Evolutionary conservation across 2,329 filamentous ascomycete genomes (phyloP).

Genomic region (Microsporum canis): DNA sequence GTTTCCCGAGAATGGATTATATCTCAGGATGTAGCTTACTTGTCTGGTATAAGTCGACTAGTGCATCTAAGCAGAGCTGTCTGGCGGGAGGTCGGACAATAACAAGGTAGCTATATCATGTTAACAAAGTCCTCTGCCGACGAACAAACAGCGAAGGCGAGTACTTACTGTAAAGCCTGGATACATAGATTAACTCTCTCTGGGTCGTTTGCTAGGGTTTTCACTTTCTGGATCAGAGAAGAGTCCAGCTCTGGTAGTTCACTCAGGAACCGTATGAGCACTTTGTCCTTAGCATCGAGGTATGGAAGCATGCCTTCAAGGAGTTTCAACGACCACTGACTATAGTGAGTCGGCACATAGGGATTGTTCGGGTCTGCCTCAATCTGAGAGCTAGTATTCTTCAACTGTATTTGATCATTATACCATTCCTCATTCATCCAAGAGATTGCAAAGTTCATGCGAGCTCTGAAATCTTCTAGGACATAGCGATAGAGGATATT

Average conservation of each 20-base stretch:
- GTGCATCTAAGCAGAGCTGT: constrained; percentile 45
- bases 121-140: constrained; percentile 7
- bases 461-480: constrained; percentile 78
- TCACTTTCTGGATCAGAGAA: constrained; percentile 60
- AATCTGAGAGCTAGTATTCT: constrained; percentile 33
- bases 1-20: neutral
- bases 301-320: constrained; percentile 84
- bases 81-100: constrained; percentile 50
- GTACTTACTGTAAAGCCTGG: constrained; percentile 44
- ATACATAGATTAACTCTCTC: constrained; percentile 50
- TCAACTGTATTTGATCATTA: constrained; percentile 58
- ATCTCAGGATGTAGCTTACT: constrained; percentile 27
- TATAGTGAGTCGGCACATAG: constrained; percentile 50
- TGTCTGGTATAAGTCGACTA: constrained; percentile 48
- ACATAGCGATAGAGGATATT: constrained; percentile 75
- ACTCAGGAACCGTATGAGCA: constrained; percentile 79
- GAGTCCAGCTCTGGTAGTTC: constrained; percentile 74
- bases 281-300: constrained; percentile 79
- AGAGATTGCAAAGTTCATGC: constrained; percentile 79
- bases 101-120: constrained; percentile 39
- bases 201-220: constrained; percentile 51
- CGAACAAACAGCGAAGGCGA: constrained; percentile 8
- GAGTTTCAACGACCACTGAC: constrained; percentile 66
- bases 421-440: constrained; percentile 99
- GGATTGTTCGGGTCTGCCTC: constrained; percentile 37